phyloP scores from a whole-genome alignment of 2,329 filamentous ascomycete genomes.

The Septoria linicola region DNA sequence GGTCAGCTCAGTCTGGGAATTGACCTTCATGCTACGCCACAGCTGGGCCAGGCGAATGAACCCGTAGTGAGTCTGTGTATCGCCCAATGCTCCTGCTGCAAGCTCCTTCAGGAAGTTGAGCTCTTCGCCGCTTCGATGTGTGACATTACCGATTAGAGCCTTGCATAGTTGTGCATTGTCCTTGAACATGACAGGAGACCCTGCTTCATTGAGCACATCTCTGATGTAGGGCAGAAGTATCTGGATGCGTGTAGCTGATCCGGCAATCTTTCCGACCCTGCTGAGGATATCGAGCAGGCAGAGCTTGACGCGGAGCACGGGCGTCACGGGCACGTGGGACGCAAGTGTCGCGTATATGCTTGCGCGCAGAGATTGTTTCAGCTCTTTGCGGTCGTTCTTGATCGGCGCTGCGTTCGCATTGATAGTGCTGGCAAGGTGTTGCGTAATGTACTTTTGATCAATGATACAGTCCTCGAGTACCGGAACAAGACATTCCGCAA shows the following conservation, averaged over 20 bases:
- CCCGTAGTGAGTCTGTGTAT: constrained; percentile 53
- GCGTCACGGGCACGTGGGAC: constrained; percentile 68
- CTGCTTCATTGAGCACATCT: constrained; percentile 62
- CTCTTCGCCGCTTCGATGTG: constrained; percentile 59
- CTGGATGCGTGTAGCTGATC: constrained; percentile 65
- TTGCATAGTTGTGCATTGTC: constrained; percentile 48
- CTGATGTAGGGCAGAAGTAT: constrained; percentile 73
- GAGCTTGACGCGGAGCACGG: constrained; percentile 67
- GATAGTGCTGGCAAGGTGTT: constrained; percentile 61
- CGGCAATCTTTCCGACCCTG: constrained; percentile 68
- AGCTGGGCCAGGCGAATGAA: constrained; percentile 69
- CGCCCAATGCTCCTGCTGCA: constrained; percentile 46
- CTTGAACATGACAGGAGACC: constrained; percentile 47
- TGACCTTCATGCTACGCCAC: constrained; percentile 70
- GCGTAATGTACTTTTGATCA: constrained; percentile 68
- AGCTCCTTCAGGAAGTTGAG: constrained; percentile 54
- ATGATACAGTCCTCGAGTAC: constrained; percentile 82
- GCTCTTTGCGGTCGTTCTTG: constrained; percentile 35
- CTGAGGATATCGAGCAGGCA: constrained; percentile 71
- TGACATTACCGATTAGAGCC: constrained; percentile 54
- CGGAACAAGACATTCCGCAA: constrained; percentile 68
- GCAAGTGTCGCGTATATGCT: constrained; percentile 70
- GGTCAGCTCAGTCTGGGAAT: constrained; percentile 60
- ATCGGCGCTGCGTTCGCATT: constrained; percentile 42
- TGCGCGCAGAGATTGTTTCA: constrained; percentile 63